Base-by-base conservation (phyloP, 768 basidiomycete species). In the Mycena rebaudengoi region DNA sequence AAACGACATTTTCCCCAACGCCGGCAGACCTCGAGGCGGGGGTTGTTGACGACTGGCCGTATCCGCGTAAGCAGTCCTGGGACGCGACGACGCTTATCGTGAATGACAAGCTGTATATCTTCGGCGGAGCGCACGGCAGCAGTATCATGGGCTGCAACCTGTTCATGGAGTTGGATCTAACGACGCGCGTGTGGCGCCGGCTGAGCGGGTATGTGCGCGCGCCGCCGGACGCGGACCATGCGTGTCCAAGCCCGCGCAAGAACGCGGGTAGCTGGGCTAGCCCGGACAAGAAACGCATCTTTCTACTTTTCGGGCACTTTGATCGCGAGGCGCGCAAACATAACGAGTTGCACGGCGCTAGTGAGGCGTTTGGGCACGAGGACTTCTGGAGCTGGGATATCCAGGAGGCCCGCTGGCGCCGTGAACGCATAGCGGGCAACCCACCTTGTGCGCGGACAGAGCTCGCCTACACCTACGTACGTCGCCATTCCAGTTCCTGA, bases 21-120 rank as follows among this genome's bases (percentile, higher is more conserved):
- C 33, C 39, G 5, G 51, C 32, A 2, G 51, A 61, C 28, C 10
- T 61, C 20, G 12, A 28, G 10, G 60, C 60, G 0, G 60, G 60
- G 2, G 37, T 61, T 5, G 16, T 10, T 18, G 23, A 35, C n/a
- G 35, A 28, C 43, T 76, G 75, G 75, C 72, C 72, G 1, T 78
- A 73, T 41, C 71, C 65, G 4, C 61, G 32, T 21, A 40, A 58
- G 66, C 33, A 49, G 48, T 25, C 12, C 29, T 13, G 18, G 3
- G 66, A 70, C 45, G 52, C 68, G 26, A 69, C 72, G 1, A 67
- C 70, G 59, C 69, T 75, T 40, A 68, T 74, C 28, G 66, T 75
- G 25, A 60, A 73, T n/a, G 73, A 73, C 29, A 78, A 76, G 33
- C 56, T 82, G 3, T 79, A 80, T 53, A 72, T 82, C 14, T 82